Evolutionary conservation across 2,329 filamentous ascomycete species (phyloP).

Genomic region (Drechslerella dactyloides): DNA sequence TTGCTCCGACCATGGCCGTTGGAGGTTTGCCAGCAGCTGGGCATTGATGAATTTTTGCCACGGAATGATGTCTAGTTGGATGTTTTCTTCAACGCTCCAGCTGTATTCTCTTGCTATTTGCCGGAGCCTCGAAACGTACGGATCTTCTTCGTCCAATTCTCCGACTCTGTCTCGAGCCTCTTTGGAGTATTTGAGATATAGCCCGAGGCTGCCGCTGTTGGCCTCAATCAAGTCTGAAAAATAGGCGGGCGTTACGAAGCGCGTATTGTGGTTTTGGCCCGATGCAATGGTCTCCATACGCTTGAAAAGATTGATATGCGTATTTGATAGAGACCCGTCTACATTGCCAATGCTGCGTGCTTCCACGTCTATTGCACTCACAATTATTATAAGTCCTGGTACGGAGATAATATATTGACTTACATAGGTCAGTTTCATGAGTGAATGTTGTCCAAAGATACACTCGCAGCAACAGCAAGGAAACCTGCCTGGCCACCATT

Average conservation of each 20-base stretch:
- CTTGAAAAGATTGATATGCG: too few species aligned
- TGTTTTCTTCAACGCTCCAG: not conserved
- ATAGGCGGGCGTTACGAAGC: not conserved
- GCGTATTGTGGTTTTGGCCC: too few species aligned
- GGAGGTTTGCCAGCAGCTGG: constrained; percentile 3
- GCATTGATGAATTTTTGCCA: constrained; percentile 27
- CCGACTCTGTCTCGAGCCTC: constrained; percentile 6
- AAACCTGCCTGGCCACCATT: too few species aligned
- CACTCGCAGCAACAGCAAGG: too few species aligned
- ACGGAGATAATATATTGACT: too few species aligned
- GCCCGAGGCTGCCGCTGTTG: not conserved
- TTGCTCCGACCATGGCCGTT: constrained; percentile 16
- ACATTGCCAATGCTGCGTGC: too few species aligned
- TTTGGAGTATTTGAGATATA: constrained; percentile 9
- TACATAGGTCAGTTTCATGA: too few species aligned
- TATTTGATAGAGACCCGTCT: too few species aligned
- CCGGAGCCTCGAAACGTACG: constrained; percentile 6
- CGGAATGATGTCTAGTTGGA: constrained; percentile 1
- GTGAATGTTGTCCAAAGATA: too few species aligned
- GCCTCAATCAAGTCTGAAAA: not conserved
- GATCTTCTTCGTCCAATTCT: constrained; percentile 6
- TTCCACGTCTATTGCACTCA: too few species aligned
- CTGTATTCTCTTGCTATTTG: constrained; percentile 12
- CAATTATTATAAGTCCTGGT: too few species aligned
- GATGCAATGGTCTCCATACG: too few species aligned